Conservation (phyloP, 192 early-diverging fungal genomes). For the Gonapodya prolifera region DNA sequence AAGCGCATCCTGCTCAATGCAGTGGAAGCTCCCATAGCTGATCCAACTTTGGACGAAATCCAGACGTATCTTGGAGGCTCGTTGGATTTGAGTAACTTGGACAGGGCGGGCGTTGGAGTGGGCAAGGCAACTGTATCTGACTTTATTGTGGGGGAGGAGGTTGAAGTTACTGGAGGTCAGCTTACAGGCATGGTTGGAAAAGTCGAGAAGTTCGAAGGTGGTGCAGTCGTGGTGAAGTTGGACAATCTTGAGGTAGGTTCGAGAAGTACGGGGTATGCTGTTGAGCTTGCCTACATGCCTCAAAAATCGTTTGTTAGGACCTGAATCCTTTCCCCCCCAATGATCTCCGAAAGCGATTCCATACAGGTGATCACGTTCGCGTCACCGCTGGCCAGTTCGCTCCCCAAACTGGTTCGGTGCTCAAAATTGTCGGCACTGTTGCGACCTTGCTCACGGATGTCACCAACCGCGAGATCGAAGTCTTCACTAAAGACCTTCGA, state of each 20-base stretch:
- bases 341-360: constrained; percentile 83
- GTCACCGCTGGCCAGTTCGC: constrained; percentile 76
- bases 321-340: constrained; percentile 10
- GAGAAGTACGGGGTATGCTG: background rate
- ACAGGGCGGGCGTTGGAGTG: constrained; percentile 17
- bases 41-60: constrained; percentile 87
- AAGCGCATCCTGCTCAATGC: constrained; percentile 56
- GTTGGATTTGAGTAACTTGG: constrained; percentile 36
- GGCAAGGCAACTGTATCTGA: constrained; percentile 24
- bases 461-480: constrained; percentile 57
- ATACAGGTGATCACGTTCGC: constrained; percentile 84
- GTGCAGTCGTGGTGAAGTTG: constrained; percentile 12
- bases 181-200: constrained; percentile 65
- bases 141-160: constrained; percentile 68
- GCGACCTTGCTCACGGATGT: constrained; percentile 68
- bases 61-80: constrained; percentile 62
- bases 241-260: constrained; percentile 12
- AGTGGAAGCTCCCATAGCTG: constrained; percentile 54
- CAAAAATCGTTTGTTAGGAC: background rate
- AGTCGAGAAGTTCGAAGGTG: constrained; percentile 26
- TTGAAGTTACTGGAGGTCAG: constrained; percentile 77
- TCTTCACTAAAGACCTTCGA: constrained; percentile 81
- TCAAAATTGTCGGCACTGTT: constrained; percentile 67
- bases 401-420: constrained; percentile 79
- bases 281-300: background rate